Conservation (phyloP, 1,284 basidiomycete species). For the Peniophora sp. region DNA sequence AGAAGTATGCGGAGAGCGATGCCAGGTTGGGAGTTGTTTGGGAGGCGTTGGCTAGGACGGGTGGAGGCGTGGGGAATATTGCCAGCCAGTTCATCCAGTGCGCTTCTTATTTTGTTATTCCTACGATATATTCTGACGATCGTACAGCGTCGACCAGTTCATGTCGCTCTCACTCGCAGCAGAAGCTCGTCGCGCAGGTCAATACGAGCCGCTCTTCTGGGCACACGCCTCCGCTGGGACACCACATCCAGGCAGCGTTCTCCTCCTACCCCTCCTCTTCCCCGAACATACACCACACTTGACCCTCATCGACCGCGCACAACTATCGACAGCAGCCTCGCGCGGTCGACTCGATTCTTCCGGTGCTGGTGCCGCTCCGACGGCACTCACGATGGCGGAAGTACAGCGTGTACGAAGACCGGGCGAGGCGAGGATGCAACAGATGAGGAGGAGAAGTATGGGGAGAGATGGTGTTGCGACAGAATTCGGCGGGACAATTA, state of each 20-base stretch:
- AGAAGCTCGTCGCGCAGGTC: conserved; percentile 61
- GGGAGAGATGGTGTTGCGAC: conserved; percentile 8
- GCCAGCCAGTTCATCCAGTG: conserved; percentile 59
- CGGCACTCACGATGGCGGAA: conserved; percentile 39
- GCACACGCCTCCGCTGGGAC: conserved; percentile 30
- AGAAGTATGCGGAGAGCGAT: conserved; percentile 4
- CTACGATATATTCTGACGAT: conserved; percentile 4
- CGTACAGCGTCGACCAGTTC: conserved; percentile 64
- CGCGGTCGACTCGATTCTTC: conserved; percentile 58
- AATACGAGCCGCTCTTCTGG: conserved; percentile 74
- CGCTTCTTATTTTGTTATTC: conserved; percentile 14
- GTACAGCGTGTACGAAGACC: conserved; percentile 39
- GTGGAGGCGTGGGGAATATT: conserved; percentile 31
- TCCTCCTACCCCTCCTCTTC: conserved; percentile 64
- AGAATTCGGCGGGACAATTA: conserved; percentile 57
- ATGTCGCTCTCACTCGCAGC: conserved; percentile 70
- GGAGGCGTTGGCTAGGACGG: conserved; percentile 37
- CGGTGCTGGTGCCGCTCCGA: conserved; percentile 22
- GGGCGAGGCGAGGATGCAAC: conserved; percentile 19
- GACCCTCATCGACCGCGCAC: conserved; percentile 56
- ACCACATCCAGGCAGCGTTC: conserved; percentile 33
- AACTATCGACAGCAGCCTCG: conserved; percentile 26
- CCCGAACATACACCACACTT: conserved; percentile 63
- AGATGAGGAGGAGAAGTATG: conserved; percentile 5
- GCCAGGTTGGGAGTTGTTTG: conserved; percentile 45